These are phyloP conservation scores for Phycomyces blakesleeanus DNA, from an alignment of 192 early-diverging fungal genomes.

Conservation along the genomic window DNA sequence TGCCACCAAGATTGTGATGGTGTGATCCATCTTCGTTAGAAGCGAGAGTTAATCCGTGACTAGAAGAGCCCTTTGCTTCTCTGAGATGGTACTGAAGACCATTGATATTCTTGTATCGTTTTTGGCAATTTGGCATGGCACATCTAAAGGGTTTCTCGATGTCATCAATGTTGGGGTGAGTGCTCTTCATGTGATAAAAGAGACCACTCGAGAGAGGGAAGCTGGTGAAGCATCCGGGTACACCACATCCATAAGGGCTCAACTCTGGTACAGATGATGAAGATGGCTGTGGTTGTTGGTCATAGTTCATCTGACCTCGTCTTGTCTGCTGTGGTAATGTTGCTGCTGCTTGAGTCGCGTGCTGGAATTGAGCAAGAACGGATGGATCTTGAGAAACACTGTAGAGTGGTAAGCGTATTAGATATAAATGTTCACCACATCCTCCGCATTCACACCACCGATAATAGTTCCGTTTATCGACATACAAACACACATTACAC, in stretches of 20 bases:
- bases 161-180: slow-evolving; percentile 29
- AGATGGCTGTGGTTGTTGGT: no score
- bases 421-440: no score
- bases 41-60: slow-evolving; percentile 16
- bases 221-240: slow-evolving; percentile 27
- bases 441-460: slow-evolving; percentile 58
- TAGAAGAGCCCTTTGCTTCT: slow-evolving; percentile 47
- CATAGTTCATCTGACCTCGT: background rate
- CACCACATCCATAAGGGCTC: slow-evolving; percentile 39
- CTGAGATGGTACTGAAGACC: slow-evolving; percentile 79
- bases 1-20: slow-evolving; percentile 3
- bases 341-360: background rate
- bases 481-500: no score
- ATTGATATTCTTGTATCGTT: slow-evolving; percentile 80
- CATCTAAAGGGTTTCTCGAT: slow-evolving; percentile 63
- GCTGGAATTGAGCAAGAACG: slow-evolving; percentile 29
- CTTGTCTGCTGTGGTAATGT: no score
- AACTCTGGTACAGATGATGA: slow-evolving; percentile 2
- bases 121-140: slow-evolving; percentile 60
- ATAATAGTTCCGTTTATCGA: slow-evolving; percentile 63
- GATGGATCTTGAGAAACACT: slow-evolving; percentile 20
- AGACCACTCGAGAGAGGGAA: slow-evolving; percentile 37
- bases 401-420: slow-evolving; percentile 1
- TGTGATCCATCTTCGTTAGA: slow-evolving; percentile 13
- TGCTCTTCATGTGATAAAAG: slow-evolving; percentile 45